phyloP scores from a whole-genome alignment of 1,284 basidiomycete species.

The Volvariella surrecta region DNA sequence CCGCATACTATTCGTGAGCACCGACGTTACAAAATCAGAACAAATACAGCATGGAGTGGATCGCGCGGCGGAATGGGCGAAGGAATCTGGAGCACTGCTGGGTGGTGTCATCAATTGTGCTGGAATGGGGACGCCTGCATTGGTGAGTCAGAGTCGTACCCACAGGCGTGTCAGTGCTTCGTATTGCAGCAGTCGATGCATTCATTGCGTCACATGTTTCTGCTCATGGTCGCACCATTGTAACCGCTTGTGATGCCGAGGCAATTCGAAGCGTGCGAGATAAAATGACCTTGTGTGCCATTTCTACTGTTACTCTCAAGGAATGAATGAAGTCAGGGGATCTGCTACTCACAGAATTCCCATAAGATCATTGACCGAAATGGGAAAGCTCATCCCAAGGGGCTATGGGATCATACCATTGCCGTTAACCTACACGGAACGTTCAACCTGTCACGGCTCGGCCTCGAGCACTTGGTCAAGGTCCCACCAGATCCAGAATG shows the following conservation, averaged over 20 bases:
- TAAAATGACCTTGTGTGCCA: no score
- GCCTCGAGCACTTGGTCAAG: slow-evolving; percentile 37
- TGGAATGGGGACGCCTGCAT: slow-evolving; percentile 34
- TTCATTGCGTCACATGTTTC: no score
- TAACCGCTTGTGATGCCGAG: no score
- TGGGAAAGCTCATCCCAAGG: slow-evolving; percentile 36
- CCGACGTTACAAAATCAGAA: slow-evolving; percentile 31
- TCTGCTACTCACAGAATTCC: slow-evolving; percentile 18
- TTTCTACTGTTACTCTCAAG: no score
- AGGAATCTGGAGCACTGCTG: slow-evolving; percentile 31
- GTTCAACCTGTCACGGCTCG: slow-evolving; percentile 47
- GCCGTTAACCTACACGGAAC: slow-evolving; percentile 44
- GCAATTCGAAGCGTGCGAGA: no score
- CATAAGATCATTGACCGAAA: slow-evolving; percentile 33
- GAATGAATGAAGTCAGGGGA: no score
- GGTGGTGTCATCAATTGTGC: slow-evolving; percentile 50
- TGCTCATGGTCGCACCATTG: no score
- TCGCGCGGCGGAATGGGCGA: slow-evolving; percentile 32
- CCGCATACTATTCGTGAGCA: slow-evolving; percentile 27
- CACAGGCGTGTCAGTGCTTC: no score
- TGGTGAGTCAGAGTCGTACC: no score
- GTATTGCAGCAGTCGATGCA: no score
- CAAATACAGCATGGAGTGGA: slow-evolving; percentile 34
- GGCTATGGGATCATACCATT: slow-evolving; percentile 41
- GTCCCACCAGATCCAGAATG: slow-evolving; percentile 33